These are phyloP conservation scores for Solanum chaucha DNA, from an alignment of 257 asterid species.

Conservation along the genomic window DNA sequence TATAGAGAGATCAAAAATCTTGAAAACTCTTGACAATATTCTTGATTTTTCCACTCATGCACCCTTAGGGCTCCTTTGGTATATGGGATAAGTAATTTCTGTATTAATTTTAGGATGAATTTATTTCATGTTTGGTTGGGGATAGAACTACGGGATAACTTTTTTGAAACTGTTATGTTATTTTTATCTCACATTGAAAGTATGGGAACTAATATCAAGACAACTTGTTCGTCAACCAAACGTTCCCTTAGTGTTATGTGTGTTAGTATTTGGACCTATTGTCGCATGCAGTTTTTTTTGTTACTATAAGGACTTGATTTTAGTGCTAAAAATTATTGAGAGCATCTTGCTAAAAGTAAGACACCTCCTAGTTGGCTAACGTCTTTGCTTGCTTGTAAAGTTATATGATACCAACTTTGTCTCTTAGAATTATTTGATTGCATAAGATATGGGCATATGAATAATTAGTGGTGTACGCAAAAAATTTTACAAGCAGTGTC, in stretches of 20 bases:
- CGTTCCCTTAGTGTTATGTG: not conserved
- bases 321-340: not conserved
- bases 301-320: not conserved
- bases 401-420: not conserved
- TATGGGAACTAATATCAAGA: no score
- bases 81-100: no score
- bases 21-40: not conserved
- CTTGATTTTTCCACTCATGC: not conserved
- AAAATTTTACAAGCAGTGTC: rapidly evolving
- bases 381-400: not conserved
- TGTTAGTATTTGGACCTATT: not conserved
- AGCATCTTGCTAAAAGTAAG: not conserved
- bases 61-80: not conserved
- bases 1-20: not conserved
- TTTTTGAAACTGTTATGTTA: rapidly evolving
- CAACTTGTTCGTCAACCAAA: not conserved
- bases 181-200: not conserved
- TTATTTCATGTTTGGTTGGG: not conserved
- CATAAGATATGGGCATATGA: not conserved
- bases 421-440: not conserved
- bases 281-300: not conserved
- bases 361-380: not conserved
- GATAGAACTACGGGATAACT: not conserved
- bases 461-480: not conserved
- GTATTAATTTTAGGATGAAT: not conserved